Base-by-base conservation (phyloP, 2,329 filamentous ascomycete species). In the Mycocentrospora acerina region DNA sequence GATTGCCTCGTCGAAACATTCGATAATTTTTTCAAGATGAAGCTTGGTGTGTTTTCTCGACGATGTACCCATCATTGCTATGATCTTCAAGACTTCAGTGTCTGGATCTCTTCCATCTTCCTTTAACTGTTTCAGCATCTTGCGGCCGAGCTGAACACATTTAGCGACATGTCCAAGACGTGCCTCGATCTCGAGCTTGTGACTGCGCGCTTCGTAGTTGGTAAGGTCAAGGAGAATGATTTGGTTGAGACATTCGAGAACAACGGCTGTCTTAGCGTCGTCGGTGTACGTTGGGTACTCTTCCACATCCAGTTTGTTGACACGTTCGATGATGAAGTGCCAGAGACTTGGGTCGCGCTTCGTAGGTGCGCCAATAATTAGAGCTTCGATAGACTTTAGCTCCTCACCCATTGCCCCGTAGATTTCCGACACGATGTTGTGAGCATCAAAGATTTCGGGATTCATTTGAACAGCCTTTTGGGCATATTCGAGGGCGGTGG, bases 361-460 rank as follows among this genome's bases (percentile, higher is more conserved):
- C 1, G 77, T 78, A 40, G 80, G 76, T 16, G 80, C 80, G 38
- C 80, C 81, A 35, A 72, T 74, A 44, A 79, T 76, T 9, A 83
- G 64, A 29, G 77, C 78, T 28, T 73, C 70, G 25, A 82, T 61
- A 1, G 79, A 75, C 46, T 80, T 79, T 36, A 77, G 71, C 24
- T 76, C 71, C 30, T 80, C 72, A n/a, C 77, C 79, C 57, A 75
- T 72, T 10, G 72, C 71, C 8, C 76, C 61, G 35, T 80, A 75
- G 34, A 82, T 78, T 44, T 83, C 77, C 0, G 80, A 80, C 7
- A 83, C 67, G 14, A 83, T 66, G 35, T 74, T 78, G 65, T 84
- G 79, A 11, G 80, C 78, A 18, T 74, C 71, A 57, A 79, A 83
- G 48, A 83, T 78, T 57, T 83, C 80, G 0, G 81, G 80, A 50